These are phyloP conservation scores for Sarocladium strictum DNA, from an alignment of 2,329 filamentous ascomycete genomes.

Conservation along the genomic window DNA sequence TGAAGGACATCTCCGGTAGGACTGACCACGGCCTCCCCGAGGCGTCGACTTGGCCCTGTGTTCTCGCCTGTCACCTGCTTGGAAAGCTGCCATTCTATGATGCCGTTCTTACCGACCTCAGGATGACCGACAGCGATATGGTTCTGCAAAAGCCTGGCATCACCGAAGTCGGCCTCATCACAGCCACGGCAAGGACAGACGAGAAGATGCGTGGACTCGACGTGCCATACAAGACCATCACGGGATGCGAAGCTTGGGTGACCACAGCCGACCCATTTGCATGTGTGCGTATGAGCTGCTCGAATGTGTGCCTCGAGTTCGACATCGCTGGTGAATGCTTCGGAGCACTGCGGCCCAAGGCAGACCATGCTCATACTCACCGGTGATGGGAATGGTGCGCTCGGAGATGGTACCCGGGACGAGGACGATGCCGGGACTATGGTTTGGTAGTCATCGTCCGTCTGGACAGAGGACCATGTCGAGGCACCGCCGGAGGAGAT, in stretches of 20 bases:
- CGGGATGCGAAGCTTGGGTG: conserved; percentile 29
- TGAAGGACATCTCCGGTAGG: too few relatives aligned
- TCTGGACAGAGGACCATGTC: background rate
- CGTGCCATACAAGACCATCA: conserved; percentile 35
- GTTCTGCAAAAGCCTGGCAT: conserved; percentile 25
- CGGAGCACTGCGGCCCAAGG: conserved; percentile 3
- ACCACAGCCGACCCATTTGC: conserved; percentile 34
- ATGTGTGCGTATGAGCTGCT: conserved; percentile 26
- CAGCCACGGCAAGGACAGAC: conserved; percentile 34
- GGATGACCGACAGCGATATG: conserved; percentile 32
- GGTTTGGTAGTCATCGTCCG: conserved; percentile 2
- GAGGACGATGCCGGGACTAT: background rate
- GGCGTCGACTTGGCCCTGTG: background rate
- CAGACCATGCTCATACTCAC: background rate
- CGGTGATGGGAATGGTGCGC: background rate
- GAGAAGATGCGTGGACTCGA: conserved; percentile 37
- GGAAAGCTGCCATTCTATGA: conserved; percentile 24
- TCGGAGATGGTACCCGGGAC: background rate
- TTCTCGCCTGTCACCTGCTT: background rate
- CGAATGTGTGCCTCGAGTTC: conserved; percentile 20
- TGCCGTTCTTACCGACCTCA: conserved; percentile 14
- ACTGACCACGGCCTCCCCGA: too few relatives aligned
- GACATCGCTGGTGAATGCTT: conserved; percentile 16
- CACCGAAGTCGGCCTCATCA: conserved; percentile 29
- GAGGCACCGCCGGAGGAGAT: background rate